phyloP scores from a whole-genome alignment of 106 monocot species.

The Hemerocallis citrina region DNA sequence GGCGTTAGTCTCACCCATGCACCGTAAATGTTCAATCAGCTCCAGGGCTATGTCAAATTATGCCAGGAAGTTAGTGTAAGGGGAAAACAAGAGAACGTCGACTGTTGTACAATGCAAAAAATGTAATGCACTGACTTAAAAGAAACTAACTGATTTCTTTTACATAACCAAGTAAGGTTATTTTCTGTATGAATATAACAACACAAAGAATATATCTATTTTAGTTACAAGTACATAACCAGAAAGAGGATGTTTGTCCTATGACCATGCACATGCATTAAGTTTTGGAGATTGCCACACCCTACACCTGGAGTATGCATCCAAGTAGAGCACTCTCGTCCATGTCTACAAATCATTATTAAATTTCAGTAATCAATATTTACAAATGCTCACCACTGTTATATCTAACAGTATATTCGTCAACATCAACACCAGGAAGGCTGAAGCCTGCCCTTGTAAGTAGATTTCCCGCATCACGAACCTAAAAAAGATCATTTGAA shows the following conservation, averaged over 20 bases:
- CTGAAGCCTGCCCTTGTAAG: conserved; percentile 90
- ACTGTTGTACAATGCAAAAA: background rate
- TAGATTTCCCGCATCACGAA: conserved; percentile 96
- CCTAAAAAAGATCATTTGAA: conserved; percentile 27
- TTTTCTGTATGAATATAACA: too few species aligned
- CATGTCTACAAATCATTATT: too few species aligned
- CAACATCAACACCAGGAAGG: conserved; percentile 95
- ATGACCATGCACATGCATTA: too few species aligned
- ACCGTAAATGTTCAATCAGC: conserved; percentile 83
- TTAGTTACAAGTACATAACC: too few species aligned
- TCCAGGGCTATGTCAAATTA: conserved; percentile 57
- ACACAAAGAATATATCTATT: too few species aligned
- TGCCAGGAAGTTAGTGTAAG: background rate
- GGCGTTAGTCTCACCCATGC: conserved; percentile 96
- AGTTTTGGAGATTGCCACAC: background rate
- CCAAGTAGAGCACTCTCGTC: background rate
- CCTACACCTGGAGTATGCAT: background rate
- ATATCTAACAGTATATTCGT: conserved; percentile 87
- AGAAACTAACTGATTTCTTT: too few species aligned
- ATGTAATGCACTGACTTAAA: background rate
- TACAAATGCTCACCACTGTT: conserved; percentile 48
- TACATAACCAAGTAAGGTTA: too few species aligned
- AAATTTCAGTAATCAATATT: background rate
- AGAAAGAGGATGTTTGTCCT: too few species aligned
- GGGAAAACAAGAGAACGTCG: background rate